Base-by-base conservation (phyloP, 164 flowering plant species). In the Annona cherimola region DNA sequence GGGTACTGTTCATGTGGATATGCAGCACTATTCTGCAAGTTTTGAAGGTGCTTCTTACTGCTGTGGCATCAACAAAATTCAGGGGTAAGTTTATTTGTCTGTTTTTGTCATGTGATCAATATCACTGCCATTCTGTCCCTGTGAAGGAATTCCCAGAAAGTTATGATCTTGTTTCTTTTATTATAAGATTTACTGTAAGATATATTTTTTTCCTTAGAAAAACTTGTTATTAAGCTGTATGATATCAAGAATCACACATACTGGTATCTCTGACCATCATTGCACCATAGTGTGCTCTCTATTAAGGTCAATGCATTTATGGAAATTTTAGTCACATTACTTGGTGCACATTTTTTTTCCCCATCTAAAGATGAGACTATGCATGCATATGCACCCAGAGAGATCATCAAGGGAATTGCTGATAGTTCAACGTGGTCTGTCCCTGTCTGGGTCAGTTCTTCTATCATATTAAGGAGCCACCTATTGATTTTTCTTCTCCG, bases 1-100 rank as follows among this genome's bases (percentile, higher is more conserved):
- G 57, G 71, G 14, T 40, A 71, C 14, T 69, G 61, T 71, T 54
- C 63, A 19, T 70, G 35, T 45, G 72, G 50, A 59, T 76, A 69
- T 91, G 86, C 99, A 96, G 99, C 75, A 93, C 98, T 62, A 81
- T 89, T 79, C 80, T 93, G 68, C 99, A 91, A 86, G 99, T 96
- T n/a, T 76, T 96, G 79, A 91, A 96, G 88, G 98, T 93, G 54
- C 97, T 96, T 81, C 94, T 96, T 72, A 93, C 97, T 73, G 96
- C 98, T 73, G 97, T 92, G 50, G 88, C 98, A 74, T 96, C 99
- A 45, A 61, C 89, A 71, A 95, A 92, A 79, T 88, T 91, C 74
- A 84, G 97, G 90, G 99, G 99, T 95, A 83, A n/a, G 61, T 61
- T 61, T 16, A 63, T 19, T 41, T 12, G 41, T 71, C 2, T 12